Base-by-base conservation (phyloP, 2,329 filamentous ascomycete genomes). In the Thelonectria rubi region DNA sequence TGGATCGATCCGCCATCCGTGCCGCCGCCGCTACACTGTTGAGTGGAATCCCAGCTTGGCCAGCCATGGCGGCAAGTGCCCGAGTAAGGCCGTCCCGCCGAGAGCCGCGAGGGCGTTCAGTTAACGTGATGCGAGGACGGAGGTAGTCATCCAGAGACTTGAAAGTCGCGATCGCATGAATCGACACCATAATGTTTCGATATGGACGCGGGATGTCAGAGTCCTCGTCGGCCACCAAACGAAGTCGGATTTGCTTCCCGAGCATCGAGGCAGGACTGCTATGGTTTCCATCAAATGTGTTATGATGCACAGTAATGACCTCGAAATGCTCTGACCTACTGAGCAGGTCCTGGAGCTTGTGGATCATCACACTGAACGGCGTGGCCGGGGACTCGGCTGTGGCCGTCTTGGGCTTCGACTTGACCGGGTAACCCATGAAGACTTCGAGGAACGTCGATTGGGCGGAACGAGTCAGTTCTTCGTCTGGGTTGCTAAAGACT, bases 301-400 rank as follows among this genome's bases (percentile, higher is more conserved):
- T 97, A 64, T 97, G 91, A 75, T 97, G 93, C 57, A 98, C 94
- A 8, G 95, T 99, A 64, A 97, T 87, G 46, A 99, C 94, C 74
- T 99, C 95, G 71, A 98, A 99, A 81, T 98, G 94, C 80, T 99
- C 95, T 34, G 94, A 96, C 69, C 95, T 89, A 81, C 95, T 99
- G 58, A 99, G 86, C 60, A 99, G 82, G 79, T 99, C 95, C 78
- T 99, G 95, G 32, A 99, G 83, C 77, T 99, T 99, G 75, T 94
- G 91, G 42, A 97, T 89, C 75, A 99, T 84, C 54, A 97, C 87
- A 72, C 93, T 95, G 76, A 98, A 97, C 1, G 93, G 90, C 0
- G 94, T 97, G 0, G 88, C 84, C 3, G 92, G 88, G 11, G 90
- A 91, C 57, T 91, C 87, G 12, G 83, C 84, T 34, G 83, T 88